phyloP scores from a whole-genome alignment of 176 grass and related monocot species.

The Miscanthus lutarioriparius region DNA sequence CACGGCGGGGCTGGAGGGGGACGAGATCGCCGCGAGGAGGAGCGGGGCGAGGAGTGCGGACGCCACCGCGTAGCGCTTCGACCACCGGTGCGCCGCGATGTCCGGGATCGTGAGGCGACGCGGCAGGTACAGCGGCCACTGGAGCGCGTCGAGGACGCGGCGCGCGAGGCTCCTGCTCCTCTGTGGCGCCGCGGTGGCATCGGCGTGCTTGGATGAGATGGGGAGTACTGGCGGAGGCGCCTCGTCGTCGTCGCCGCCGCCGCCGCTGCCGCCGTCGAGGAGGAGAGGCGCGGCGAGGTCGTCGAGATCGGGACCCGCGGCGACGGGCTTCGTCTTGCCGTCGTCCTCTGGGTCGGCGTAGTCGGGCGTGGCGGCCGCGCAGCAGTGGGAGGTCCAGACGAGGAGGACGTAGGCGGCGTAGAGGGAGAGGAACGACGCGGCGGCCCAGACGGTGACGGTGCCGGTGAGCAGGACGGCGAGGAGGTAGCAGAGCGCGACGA shows the following conservation, averaged over 20 bases:
- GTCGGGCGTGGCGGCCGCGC: background rate
- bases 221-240: background rate
- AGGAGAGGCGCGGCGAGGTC: constrained; percentile 25
- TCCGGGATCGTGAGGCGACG: constrained; percentile 78
- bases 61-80: constrained; percentile 26
- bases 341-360: background rate
- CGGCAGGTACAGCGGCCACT: constrained; percentile 65
- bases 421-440: constrained; percentile 70
- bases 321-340: background rate
- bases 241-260: too few species aligned
- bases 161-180: background rate
- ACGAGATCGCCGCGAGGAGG: constrained; percentile 32
- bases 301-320: background rate
- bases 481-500: constrained; percentile 62
- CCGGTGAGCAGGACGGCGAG: constrained; percentile 59
- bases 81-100: constrained; percentile 61
- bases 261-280: background rate
- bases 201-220: background rate
- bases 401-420: constrained; percentile 70
- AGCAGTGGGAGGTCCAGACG: constrained; percentile 68
- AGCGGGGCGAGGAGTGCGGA: constrained; percentile 37
- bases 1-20: background rate
- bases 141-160: constrained; percentile 17
- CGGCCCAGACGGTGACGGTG: constrained; percentile 55
- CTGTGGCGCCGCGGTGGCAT: too few species aligned